phyloP scores from a whole-genome alignment of 257 asterid genomes.

The Hygrophila difformis region DNA sequence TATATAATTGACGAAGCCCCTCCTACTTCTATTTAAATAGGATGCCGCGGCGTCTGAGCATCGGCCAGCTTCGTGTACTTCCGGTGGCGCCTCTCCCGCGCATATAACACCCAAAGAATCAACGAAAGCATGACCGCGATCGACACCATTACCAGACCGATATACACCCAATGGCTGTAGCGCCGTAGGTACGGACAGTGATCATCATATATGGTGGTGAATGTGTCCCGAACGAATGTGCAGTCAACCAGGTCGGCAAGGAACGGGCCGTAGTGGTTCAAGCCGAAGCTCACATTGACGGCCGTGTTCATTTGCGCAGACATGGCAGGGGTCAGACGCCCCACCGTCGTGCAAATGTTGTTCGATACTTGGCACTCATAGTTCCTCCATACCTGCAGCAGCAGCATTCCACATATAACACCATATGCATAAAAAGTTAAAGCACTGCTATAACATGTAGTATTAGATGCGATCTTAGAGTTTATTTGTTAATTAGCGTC shows the following conservation, averaged over 20 bases:
- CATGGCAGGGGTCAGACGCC: constrained; percentile 34
- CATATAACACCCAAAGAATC: constrained; percentile 80
- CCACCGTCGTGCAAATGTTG: constrained; percentile 23
- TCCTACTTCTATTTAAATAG: no score
- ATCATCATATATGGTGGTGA: constrained; percentile 50
- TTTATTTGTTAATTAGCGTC: no score
- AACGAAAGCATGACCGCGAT: constrained; percentile 89
- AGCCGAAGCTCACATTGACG: constrained; percentile 73
- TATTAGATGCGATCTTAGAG: no score
- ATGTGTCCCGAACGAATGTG: constrained; percentile 76
- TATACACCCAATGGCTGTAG: constrained; percentile 50
- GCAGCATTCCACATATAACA: no score
- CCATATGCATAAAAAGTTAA: background rate
- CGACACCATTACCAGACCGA: constrained; percentile 68
- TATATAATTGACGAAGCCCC: no score
- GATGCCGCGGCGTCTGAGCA: no score
- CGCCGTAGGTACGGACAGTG: constrained; percentile 68
- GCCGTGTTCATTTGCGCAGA: constrained; percentile 33
- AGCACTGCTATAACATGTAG: no score
- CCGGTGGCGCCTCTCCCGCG: no score
- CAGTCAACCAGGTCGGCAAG: constrained; percentile 74
- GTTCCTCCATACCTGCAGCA: constrained; percentile 35
- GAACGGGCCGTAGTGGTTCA: constrained; percentile 65
- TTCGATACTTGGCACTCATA: constrained; percentile 25
- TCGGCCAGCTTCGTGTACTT: no score